A percentile compares a stretch with the other conserved stretches of the same genome.
These are phyloP conservation scores for Gonium pectorale DNA, from an alignment of 139 green algal species.

Conservation along the genomic window DNA sequence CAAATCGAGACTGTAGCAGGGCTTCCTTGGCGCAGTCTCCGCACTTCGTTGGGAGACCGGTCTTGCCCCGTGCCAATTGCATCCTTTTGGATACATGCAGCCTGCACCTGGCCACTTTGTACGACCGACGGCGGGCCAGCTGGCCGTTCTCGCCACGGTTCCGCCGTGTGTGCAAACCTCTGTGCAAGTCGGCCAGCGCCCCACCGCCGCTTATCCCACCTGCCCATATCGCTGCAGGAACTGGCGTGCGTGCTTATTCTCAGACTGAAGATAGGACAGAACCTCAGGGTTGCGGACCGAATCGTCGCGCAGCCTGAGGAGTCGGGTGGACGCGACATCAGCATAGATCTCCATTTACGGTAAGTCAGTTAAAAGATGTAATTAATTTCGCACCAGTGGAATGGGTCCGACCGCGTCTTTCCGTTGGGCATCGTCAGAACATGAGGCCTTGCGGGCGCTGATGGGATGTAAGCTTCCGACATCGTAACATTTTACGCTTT, in stretches of 20 bases:
- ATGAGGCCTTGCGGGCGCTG: background rate
- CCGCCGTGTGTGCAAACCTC: too few species aligned
- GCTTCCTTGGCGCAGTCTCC: too few species aligned
- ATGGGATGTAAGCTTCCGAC: too few species aligned
- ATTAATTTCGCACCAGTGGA: constrained; percentile 1
- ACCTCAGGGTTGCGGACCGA: background rate
- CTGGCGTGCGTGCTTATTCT: background rate
- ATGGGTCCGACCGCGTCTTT: background rate
- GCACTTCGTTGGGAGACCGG: too few species aligned
- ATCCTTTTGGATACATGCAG: too few species aligned
- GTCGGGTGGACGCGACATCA: background rate
- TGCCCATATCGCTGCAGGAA: background rate
- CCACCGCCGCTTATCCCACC: background rate
- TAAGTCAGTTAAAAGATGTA: too few species aligned
- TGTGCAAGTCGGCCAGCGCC: background rate
- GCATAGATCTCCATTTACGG: background rate
- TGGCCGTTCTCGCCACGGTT: background rate
- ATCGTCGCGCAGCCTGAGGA: constrained; percentile 36
- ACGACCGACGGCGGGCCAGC: too few species aligned
- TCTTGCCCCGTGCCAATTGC: too few species aligned
- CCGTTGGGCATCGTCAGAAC: background rate
- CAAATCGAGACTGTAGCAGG: too few species aligned
- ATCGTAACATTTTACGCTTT: too few species aligned
- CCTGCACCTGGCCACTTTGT: too few species aligned
- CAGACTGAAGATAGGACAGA: background rate